These are phyloP conservation scores for Lodderomyces theae DNA, from an alignment of 1,139 yeast species.

Conservation along the genomic window DNA sequence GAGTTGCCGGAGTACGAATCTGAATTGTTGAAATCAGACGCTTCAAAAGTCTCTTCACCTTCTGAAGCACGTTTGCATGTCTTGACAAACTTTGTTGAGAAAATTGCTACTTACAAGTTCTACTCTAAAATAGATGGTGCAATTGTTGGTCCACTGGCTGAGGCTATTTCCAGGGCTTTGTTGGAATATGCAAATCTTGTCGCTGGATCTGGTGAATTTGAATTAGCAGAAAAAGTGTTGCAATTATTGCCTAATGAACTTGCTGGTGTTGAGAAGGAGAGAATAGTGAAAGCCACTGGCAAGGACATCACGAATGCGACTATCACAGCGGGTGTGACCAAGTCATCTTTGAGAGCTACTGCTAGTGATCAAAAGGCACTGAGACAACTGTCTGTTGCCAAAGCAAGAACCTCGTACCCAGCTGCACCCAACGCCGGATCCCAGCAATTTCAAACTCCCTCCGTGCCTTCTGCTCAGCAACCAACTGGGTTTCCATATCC, in stretches of 20 bases:
- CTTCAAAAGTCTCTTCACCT: constrained; percentile 49
- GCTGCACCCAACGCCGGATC: not conserved
- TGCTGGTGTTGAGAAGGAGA: constrained; percentile 63
- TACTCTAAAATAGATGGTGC: constrained; percentile 41
- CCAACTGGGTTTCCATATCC: constrained; percentile 11
- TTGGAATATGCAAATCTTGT: constrained; percentile 79
- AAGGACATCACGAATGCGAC: constrained; percentile 8
- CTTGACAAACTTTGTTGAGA: constrained; percentile 77
- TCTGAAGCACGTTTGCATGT: constrained; percentile 86
- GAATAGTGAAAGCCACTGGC: constrained; percentile 62
- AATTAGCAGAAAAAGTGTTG: constrained; percentile 71
- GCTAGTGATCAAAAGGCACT: not conserved
- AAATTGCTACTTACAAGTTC: constrained; percentile 72
- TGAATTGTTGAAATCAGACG: constrained; percentile 42
- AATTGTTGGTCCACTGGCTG: constrained; percentile 47
- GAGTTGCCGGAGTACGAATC: constrained; percentile 66
- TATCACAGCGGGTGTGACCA: constrained; percentile 6
- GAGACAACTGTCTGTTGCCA: constrained; percentile 1
- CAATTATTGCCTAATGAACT: constrained; percentile 62
- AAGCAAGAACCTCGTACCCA: not conserved
- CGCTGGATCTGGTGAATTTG: constrained; percentile 81
- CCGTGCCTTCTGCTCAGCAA: constrained; percentile 4
- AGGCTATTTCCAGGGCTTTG: constrained; percentile 54
- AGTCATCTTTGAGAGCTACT: constrained; percentile 3
- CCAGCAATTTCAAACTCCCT: constrained; percentile 2